phyloP scores from a whole-genome alignment of 1,139 yeast species.

The Pichia sp. region DNA sequence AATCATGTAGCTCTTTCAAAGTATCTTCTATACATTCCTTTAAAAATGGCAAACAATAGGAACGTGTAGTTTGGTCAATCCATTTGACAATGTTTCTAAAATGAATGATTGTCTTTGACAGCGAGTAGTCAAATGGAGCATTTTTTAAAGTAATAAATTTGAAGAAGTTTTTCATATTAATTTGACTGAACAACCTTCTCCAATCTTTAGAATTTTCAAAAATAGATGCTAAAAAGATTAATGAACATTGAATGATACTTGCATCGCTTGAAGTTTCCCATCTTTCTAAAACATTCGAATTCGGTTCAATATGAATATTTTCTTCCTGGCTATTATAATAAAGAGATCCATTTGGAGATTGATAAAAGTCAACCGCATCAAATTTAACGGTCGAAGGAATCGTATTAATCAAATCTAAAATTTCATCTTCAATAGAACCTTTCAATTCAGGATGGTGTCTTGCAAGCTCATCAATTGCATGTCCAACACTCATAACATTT shows the following conservation, averaged over 20 bases:
- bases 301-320: slow-evolving; percentile 33
- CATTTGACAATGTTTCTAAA: slow-evolving; percentile 47
- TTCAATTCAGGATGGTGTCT: slow-evolving; percentile 76
- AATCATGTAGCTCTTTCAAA: slow-evolving; percentile 32
- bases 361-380: slow-evolving; percentile 37
- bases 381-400: slow-evolving; percentile 40
- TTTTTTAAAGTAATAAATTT: slow-evolving; percentile 38
- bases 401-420: slow-evolving; percentile 41
- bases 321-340: slow-evolving; percentile 37
- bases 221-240: slow-evolving; percentile 41
- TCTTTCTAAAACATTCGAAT: slow-evolving; percentile 34
- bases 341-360: slow-evolving; percentile 38
- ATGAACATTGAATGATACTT: slow-evolving; percentile 41
- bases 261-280: slow-evolving; percentile 50
- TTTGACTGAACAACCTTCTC: slow-evolving; percentile 38
- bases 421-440: slow-evolving; percentile 48
- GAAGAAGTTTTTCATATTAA: slow-evolving; percentile 42
- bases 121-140: slow-evolving; percentile 56
- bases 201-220: slow-evolving; percentile 45
- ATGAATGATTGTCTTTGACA: slow-evolving; percentile 49
- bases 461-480: slow-evolving; percentile 71
- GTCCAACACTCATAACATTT: slow-evolving; percentile 44
- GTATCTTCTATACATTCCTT: slow-evolving; percentile 32
- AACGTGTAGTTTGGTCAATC: slow-evolving; percentile 51
- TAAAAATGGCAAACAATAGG: slow-evolving; percentile 38